These are phyloP conservation scores for Lippia alba DNA, from an alignment of 305 asterid species.

Conservation along the genomic window DNA sequence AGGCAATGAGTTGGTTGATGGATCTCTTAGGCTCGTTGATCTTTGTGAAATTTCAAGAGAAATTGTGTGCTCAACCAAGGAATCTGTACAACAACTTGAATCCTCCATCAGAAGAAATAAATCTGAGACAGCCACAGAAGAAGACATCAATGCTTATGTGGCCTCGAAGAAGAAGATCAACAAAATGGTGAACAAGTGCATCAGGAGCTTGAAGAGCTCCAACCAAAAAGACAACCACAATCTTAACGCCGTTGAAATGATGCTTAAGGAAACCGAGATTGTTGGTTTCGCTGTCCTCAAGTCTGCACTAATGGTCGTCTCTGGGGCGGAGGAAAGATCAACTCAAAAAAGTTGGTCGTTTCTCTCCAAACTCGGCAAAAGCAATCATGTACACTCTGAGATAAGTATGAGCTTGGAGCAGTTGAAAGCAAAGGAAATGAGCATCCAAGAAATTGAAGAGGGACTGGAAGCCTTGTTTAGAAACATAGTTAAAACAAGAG, in stretches of 20 bases:
- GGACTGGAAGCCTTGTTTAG: no score
- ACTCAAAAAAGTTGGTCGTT: conserved; percentile 40
- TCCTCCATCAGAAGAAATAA: conserved; percentile 41
- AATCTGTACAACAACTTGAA: conserved; percentile 39
- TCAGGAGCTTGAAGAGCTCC: conserved; percentile 36
- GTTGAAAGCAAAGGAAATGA: no score
- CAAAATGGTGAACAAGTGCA: conserved; percentile 36
- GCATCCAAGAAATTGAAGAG: no score
- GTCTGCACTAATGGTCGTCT: conserved; percentile 15
- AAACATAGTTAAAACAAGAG: no score
- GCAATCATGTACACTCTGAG: conserved; percentile 16
- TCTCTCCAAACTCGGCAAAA: conserved; percentile 35
- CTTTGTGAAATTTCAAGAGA: conserved; percentile 39
- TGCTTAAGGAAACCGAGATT: conserved; percentile 35
- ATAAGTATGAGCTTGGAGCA: no score
- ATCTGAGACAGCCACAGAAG: conserved; percentile 3
- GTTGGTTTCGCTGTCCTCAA: conserved; percentile 25
- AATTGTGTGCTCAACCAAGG: conserved; percentile 32
- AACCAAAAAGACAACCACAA: conserved; percentile 24
- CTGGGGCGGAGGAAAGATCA: conserved; percentile 32
- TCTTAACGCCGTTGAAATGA: conserved; percentile 2
- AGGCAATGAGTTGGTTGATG: conserved; percentile 37
- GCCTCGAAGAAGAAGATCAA: conserved; percentile 36
- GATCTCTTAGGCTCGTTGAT: conserved; percentile 37
- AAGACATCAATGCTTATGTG: conserved; percentile 29